Conservation (phyloP, 768 basidiomycete species). For the Naganishia antarctica region DNA sequence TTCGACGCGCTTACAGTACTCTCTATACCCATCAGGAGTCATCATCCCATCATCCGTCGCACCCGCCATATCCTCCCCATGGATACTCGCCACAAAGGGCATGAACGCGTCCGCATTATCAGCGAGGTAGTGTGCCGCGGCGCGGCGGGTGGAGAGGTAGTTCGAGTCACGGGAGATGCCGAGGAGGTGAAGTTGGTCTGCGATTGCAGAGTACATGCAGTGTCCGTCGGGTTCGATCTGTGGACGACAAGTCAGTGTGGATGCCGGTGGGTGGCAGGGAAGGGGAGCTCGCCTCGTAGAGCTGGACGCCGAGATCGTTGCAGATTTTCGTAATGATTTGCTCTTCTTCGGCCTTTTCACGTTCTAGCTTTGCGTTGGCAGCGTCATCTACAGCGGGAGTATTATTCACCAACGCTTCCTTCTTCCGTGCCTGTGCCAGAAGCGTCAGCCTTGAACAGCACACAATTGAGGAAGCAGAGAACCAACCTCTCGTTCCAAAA, state of each 20-base stretch:
- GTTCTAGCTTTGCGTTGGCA: conserved; percentile 43
- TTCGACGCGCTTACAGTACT: conserved; percentile 72
- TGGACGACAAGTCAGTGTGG: not conserved
- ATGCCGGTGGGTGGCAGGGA: not conserved
- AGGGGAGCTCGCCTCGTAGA: conserved; percentile 42
- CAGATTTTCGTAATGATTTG: conserved; percentile 44
- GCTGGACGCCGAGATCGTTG: conserved; percentile 37
- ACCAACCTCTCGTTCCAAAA: conserved; percentile 48
- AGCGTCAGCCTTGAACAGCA: not conserved
- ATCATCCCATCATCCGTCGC: conserved; percentile 67
- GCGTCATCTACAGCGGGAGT: conserved; percentile 43
- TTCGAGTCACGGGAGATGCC: conserved; percentile 50
- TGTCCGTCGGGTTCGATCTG: conserved; percentile 93
- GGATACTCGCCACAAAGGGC: conserved; percentile 74
- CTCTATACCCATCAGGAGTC: conserved; percentile 57
- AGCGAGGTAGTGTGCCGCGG: conserved; percentile 75
- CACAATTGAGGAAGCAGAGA: not conserved
- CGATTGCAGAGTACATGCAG: conserved; percentile 89
- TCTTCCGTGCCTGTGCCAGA: conserved; percentile 42
- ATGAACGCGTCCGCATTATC: conserved; percentile 82
- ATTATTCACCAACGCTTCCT: conserved; percentile 41
- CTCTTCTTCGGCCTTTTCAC: conserved; percentile 46
- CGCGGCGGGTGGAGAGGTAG: conserved; percentile 54
- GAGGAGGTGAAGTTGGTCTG: conserved; percentile 79
- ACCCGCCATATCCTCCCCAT: conserved; percentile 64